A percentile compares a stretch with the other conserved stretches of the same genome.
phyloP scores from a whole-genome alignment of 345 rosid species.

The Gossypium rotundifolium region DNA sequence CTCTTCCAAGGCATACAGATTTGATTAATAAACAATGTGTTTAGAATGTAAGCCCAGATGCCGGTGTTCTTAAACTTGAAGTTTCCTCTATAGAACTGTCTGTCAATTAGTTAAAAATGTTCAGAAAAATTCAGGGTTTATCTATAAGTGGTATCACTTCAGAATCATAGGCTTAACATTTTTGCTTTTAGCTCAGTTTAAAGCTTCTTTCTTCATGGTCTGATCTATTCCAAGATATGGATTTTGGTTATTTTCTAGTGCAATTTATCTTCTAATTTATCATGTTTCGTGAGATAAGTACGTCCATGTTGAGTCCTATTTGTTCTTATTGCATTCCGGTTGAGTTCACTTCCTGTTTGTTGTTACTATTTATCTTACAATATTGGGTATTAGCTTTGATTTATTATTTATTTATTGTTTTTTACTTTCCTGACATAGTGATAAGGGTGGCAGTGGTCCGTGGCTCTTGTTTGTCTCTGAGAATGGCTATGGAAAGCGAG shows the following conservation, averaged over 20 bases:
- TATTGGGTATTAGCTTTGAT: neutral
- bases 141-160: neutral
- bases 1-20: neutral
- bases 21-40: neutral
- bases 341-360: neutral
- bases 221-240: neutral
- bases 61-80: neutral
- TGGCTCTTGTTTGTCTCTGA: constrained; percentile 88
- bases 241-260: neutral
- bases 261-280: neutral
- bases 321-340: neutral
- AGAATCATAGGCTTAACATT: neutral
- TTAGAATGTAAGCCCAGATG: neutral
- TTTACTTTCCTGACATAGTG: constrained; percentile 20
- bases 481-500: constrained; percentile 90
- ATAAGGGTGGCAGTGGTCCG: constrained; percentile 54
- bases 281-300: neutral
- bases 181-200: neutral
- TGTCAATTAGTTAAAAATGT: neutral
- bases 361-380: constrained; percentile 1
- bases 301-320: neutral
- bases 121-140: neutral
- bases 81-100: neutral
- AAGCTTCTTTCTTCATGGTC: neutral
- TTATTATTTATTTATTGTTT: constrained; percentile 7